Percentiles rank a stretch among this genome's conserved stretches.
Evolutionary conservation across 306 rosid species (phyloP).

Genomic region (Carpinus fangiana): DNA sequence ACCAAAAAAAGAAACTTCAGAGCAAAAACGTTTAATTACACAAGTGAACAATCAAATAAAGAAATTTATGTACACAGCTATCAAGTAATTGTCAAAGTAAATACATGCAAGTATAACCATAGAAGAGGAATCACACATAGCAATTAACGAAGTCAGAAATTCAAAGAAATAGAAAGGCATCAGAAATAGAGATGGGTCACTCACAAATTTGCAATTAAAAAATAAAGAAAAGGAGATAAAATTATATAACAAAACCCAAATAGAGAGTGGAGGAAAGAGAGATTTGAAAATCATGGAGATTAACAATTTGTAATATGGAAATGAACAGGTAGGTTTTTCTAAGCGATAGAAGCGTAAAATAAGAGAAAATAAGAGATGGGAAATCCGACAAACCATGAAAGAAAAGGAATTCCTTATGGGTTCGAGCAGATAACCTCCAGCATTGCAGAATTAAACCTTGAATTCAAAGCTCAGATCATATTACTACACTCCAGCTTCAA

Average conservation of each 20-base stretch:
- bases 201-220: background rate
- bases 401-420: conserved; percentile 13
- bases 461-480: conserved; percentile 11
- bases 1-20: background rate
- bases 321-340: background rate
- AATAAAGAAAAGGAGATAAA: background rate
- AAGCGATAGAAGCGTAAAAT: background rate
- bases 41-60: background rate
- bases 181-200: background rate
- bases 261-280: background rate
- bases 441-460: conserved; percentile 14
- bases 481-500: background rate
- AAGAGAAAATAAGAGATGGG: background rate
- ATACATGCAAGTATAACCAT: background rate
- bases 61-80: background rate
- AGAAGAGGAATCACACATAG: background rate
- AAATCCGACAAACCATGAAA: conserved; percentile 45
- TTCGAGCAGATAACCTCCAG: conserved; percentile 12
- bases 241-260: conserved; percentile 9
- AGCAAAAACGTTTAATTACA: conserved; percentile 2
- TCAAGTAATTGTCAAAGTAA: background rate
- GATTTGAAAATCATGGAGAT: background rate
- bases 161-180: background rate
- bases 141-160: background rate
- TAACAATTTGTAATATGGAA: background rate